Evolutionary conservation across 108 stramenopile genomes (phyloP).

Genomic region (Nannochloropsis gaditana): DNA sequence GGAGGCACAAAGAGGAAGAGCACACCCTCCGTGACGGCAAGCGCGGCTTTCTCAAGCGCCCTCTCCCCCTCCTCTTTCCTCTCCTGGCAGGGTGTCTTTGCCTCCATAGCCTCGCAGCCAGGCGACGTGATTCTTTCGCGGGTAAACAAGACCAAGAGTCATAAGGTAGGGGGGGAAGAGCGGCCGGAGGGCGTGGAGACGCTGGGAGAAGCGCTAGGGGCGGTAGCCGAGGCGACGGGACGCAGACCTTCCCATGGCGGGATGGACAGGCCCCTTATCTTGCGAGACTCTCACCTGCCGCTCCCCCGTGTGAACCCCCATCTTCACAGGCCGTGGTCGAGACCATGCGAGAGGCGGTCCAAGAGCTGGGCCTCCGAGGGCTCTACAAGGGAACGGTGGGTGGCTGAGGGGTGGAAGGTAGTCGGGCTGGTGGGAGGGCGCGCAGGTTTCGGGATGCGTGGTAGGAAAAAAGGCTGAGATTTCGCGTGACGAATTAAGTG

Average conservation of each 20-base stretch:
- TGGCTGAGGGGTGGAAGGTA: not conserved
- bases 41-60: not conserved
- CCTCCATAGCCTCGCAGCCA: conserved; percentile 82
- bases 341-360: conserved; percentile 20
- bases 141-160: conserved; percentile 44
- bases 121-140: conserved; percentile 89
- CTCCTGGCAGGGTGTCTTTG: conserved; percentile 58
- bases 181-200: not conserved
- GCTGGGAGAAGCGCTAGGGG: not conserved
- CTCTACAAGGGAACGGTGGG: conserved; percentile 37
- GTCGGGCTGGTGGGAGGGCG: too few species aligned
- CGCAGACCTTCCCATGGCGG: not conserved
- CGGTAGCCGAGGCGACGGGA: not conserved
- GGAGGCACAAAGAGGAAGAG: not conserved
- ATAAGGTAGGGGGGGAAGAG: conserved; percentile 19
- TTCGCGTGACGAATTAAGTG: too few species aligned
- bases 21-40: not conserved
- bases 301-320: not conserved
- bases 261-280: not conserved
- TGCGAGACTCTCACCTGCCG: not conserved
- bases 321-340: not conserved
- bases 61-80: conserved; percentile 18
- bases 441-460: too few species aligned
- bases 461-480: too few species aligned
- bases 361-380: conserved; percentile 26